Base-by-base conservation (phyloP, 2,329 filamentous ascomycete species). In the Fusarium caatingaense region DNA sequence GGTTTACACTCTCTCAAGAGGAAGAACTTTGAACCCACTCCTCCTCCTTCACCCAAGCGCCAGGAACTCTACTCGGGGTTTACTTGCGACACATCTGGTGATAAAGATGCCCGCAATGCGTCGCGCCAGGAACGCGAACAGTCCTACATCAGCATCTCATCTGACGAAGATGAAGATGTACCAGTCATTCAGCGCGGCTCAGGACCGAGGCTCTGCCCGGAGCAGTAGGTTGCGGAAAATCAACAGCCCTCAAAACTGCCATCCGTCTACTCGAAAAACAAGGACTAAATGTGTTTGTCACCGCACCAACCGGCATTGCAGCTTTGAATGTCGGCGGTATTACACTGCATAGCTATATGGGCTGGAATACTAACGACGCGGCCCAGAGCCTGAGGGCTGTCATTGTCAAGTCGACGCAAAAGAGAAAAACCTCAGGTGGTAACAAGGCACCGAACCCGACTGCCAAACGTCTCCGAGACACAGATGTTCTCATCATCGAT, bases 401-500 rank as follows among this genome's bases (percentile, higher is more conserved):
- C 8, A 2, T 3, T 32, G n/a, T 0, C 30, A 34, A 34, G 32
- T 3, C 16, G 8, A 34, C 16, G 8, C 32, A 18, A 34, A 18
- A 18, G 32, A 10, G 32, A 18, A 34, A 16, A 34, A 34, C 32
- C 32, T 5, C 32, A 9, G 16, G 5, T 34, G 32, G 32, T 10
- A 34, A 34, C 16, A 34, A 34, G 32, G 32, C 16, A 34, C 32
- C 32, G 16, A 34, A 34, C 32, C 32, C 32, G 1, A 40, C 80
- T 1, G 76, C 67, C 23, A 73, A 79, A 2, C 79, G 84, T 1
- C 76, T 88, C 3, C 71, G 21, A 0, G 32, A 75, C 0, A 87
- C 85, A 0, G 81, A 90, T 51, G 84, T 89, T 1, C 80, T 91
- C 3, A 83, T 91, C 25, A 87, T 91, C 18, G 89, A 91, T 69